Conservation (phyloP, 352 stramenopile genomes). For the Phytopythium cucurbitacearum region DNA sequence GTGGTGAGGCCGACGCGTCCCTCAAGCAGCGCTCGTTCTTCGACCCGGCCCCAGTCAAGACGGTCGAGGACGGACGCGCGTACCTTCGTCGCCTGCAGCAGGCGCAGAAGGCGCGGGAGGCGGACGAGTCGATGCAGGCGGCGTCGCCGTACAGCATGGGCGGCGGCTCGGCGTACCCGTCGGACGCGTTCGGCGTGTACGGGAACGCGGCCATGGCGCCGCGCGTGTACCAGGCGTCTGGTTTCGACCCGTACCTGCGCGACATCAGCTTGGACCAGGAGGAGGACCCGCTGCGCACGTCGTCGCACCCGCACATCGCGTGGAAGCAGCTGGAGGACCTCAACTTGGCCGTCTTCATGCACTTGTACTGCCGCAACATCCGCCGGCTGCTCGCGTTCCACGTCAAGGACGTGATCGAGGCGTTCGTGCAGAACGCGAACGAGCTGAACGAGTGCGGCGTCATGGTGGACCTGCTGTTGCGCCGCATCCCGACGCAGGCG, state of each 20-base stretch:
- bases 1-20: neutral
- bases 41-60: conserved; percentile 51
- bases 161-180: conserved; percentile 33
- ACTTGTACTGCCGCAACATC: conserved; percentile 83
- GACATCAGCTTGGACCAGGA: conserved; percentile 57
- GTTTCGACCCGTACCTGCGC: conserved; percentile 67
- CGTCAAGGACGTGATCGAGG: conserved; percentile 81
- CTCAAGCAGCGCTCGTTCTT: conserved; percentile 65
- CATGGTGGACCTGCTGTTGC: conserved; percentile 73
- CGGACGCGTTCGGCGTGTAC: conserved; percentile 65
- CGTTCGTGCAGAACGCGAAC: conserved; percentile 74
- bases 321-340: conserved; percentile 77
- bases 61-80: conserved; percentile 67
- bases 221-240: conserved; percentile 79
- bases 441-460: conserved; percentile 78
- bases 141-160: conserved; percentile 37
- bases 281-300: conserved; percentile 70
- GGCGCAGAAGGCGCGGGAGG: conserved; percentile 42
- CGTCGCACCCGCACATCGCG: conserved; percentile 63
- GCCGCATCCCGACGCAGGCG: conserved; percentile 63
- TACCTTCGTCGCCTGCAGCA: conserved; percentile 67
- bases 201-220: conserved; percentile 61
- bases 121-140: conserved; percentile 44
- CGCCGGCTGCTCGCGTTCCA: conserved; percentile 76
- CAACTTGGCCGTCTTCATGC: conserved; percentile 82